phyloP scores from a whole-genome alignment of 305 asterid species.

The Coffea humblotiana region DNA sequence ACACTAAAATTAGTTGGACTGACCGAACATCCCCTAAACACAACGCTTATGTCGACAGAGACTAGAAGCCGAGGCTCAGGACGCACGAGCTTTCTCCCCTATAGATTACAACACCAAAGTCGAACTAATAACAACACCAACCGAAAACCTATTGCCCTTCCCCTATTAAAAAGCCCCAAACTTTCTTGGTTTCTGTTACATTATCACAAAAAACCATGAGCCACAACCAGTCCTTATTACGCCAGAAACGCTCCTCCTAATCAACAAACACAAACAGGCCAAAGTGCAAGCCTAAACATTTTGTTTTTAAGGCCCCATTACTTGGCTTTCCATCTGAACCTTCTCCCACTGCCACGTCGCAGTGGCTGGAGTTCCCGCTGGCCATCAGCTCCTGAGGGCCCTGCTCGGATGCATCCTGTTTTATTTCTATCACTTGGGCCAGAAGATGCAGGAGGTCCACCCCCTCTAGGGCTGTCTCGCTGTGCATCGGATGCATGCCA shows the following conservation, averaged over 20 bases:
- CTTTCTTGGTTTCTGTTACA: slow-evolving; percentile 12
- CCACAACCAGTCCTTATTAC: slow-evolving; percentile 26
- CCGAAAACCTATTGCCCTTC: neutral
- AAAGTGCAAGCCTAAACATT: neutral
- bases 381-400: slow-evolving; percentile 41
- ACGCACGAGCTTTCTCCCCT: slow-evolving; percentile 18
- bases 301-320: slow-evolving; percentile 19
- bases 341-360: slow-evolving; percentile 38
- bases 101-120: slow-evolving; percentile 22
- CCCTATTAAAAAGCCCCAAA: slow-evolving; percentile 5
- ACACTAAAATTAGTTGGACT: slow-evolving; percentile 2
- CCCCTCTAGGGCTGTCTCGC: slow-evolving; percentile 42
- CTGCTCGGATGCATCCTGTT: slow-evolving; percentile 45
- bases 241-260: slow-evolving; percentile 32
- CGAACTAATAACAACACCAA: slow-evolving; percentile 15
- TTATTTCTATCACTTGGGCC: slow-evolving; percentile 38
- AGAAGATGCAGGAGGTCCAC: slow-evolving; percentile 38
- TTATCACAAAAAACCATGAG: slow-evolving; percentile 20
- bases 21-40: neutral
- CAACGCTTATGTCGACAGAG: neutral
- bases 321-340: slow-evolving; percentile 46
- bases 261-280: slow-evolving; percentile 25
- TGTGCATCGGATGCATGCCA: slow-evolving; percentile 37
- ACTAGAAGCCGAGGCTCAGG: slow-evolving; percentile 5
- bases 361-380: slow-evolving; percentile 39